Evolutionary conservation across 2,329 filamentous ascomycete species (phyloP).

Genomic region (Apiospora malaysiana): DNA sequence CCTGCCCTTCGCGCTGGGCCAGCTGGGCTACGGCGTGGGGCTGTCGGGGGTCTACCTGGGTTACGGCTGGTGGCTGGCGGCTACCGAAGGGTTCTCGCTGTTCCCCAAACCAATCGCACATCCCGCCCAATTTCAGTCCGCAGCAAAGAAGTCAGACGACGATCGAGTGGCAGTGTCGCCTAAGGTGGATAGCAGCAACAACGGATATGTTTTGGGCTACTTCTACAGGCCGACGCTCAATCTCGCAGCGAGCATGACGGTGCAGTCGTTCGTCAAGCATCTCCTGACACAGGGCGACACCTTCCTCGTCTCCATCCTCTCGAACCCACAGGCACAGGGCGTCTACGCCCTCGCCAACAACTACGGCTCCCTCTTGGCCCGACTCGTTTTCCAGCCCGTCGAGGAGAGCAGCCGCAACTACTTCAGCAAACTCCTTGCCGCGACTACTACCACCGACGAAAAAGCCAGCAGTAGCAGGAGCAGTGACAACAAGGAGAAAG

Average conservation of each 20-base stretch:
- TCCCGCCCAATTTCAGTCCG: conserved; percentile 24
- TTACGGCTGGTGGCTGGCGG: conserved; percentile 63
- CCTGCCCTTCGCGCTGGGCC: conserved; percentile 87
- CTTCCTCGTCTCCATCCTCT: conserved; percentile 80
- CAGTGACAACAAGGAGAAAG: neutral
- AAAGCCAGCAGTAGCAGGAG: neutral
- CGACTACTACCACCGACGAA: conserved; percentile 28
- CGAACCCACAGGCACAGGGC: conserved; percentile 81
- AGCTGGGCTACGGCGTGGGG: conserved; percentile 74
- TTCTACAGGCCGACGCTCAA: conserved; percentile 75
- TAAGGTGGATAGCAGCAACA: conserved; percentile 9
- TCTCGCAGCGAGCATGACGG: conserved; percentile 80
- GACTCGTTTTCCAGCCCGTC: conserved; percentile 91
- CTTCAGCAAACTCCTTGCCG: conserved; percentile 78
- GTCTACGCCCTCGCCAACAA: conserved; percentile 94
- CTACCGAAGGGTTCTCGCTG: conserved; percentile 70
- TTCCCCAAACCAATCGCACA: conserved; percentile 51
- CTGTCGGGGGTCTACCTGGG: conserved; percentile 74
- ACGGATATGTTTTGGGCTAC: conserved; percentile 58
- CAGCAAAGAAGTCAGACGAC: neutral
- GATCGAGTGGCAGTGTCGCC: neutral
- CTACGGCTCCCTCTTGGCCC: conserved; percentile 87
- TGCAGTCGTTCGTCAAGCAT: conserved; percentile 91
- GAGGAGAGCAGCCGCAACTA: conserved; percentile 92
- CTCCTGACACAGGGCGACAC: conserved; percentile 94